These are phyloP conservation scores for Picea glauca DNA, from an alignment of 75 land plant species.

Conservation along the genomic window DNA sequence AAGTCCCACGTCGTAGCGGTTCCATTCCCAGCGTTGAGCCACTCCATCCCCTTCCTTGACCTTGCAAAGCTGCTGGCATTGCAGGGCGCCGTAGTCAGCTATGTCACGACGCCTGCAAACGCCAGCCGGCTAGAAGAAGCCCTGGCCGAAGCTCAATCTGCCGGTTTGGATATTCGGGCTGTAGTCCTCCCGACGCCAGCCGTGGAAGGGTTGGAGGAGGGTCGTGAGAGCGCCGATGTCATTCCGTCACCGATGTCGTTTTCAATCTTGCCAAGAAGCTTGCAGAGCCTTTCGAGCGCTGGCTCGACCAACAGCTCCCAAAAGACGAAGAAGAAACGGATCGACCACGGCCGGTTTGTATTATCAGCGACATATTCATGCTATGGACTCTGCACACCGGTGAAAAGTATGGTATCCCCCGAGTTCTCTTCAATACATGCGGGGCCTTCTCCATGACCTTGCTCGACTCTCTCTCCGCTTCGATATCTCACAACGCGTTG, in stretches of 20 bases:
- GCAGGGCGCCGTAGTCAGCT: neutral
- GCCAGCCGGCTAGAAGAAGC: neutral
- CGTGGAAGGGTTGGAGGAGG: neutral
- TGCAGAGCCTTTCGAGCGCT: neutral
- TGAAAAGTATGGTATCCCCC: neutral
- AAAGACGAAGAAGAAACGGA: neutral
- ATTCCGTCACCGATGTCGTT: neutral
- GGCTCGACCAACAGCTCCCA: neutral
- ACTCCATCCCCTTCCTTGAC: neutral
- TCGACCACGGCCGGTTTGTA: neutral
- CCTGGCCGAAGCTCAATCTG: neutral
- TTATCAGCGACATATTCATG: neutral
- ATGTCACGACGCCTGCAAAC: neutral
- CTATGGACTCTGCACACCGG: neutral
- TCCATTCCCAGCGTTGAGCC: neutral
- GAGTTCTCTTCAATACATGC: neutral
- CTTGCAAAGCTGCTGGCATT: neutral
- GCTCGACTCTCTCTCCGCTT: neutral
- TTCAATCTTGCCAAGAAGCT: neutral
- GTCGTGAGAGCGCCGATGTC: neutral
- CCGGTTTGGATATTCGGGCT: neutral
- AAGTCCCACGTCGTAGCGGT: neutral
- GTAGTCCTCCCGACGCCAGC: neutral
- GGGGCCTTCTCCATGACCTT: neutral
- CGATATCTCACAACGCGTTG: neutral